Evolutionary conservation across 805 yeast genomes (phyloP).

Genomic region (Hanseniaspora singularis): DNA sequence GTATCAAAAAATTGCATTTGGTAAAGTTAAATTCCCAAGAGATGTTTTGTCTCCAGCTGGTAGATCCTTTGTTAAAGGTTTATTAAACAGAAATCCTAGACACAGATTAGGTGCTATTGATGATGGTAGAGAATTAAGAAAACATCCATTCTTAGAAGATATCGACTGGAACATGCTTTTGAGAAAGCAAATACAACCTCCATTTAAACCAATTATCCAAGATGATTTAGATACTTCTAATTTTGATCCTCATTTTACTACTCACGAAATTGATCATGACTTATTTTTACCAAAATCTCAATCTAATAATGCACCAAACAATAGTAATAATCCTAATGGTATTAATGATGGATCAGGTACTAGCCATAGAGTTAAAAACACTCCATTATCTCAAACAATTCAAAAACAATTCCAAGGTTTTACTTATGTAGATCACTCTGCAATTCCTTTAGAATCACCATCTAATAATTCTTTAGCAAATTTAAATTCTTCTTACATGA

Average conservation of each 20-base stretch:
- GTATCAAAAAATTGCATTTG: constrained; percentile 98
- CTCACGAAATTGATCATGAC: constrained; percentile 24
- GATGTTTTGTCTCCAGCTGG: constrained; percentile 91
- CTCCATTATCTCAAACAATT: constrained; percentile 86
- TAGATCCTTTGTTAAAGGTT: constrained; percentile 86
- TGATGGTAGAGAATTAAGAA: constrained; percentile 86
- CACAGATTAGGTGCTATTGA: constrained; percentile 85
- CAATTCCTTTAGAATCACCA: constrained; percentile 62
- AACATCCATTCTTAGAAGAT: constrained; percentile 84
- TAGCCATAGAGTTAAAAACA: constrained; percentile 22
- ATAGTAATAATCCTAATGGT: not conserved
- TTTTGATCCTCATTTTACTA: constrained; percentile 94
- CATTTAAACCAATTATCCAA: constrained; percentile 84
- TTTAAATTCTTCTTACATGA: constrained; percentile 16
- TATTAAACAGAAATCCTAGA: constrained; percentile 87
- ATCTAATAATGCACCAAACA: not conserved
- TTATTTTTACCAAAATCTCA: constrained; percentile 4
- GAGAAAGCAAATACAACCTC: constrained; percentile 82
- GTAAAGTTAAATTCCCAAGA: constrained; percentile 93
- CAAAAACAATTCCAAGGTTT: constrained; percentile 96
- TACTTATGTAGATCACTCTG: constrained; percentile 87
- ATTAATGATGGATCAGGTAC: not conserved
- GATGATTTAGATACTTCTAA: constrained; percentile 91
- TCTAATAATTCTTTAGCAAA: constrained; percentile 20
- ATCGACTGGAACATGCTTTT: constrained; percentile 77